Evolutionary conservation across 2,329 filamentous ascomycete genomes (phyloP).

Genomic region (Alternaria triticina): DNA sequence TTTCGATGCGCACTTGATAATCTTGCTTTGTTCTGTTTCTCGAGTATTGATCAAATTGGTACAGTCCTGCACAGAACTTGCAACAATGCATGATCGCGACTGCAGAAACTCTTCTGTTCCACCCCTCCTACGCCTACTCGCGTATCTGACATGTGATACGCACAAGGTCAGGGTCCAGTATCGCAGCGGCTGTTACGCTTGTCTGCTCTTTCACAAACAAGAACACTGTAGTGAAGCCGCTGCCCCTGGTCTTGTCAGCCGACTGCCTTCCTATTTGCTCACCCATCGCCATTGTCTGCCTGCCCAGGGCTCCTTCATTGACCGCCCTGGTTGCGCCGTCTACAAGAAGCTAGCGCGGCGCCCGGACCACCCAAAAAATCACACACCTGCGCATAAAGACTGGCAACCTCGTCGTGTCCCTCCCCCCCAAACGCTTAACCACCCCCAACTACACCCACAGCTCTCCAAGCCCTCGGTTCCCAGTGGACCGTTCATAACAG

Average conservation of each 20-base stretch:
- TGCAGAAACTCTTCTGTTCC: background rate
- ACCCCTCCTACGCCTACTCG: background rate
- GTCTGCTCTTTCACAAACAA: background rate
- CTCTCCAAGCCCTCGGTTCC: slow-evolving; percentile 37
- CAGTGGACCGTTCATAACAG: slow-evolving; percentile 44
- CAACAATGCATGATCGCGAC: background rate
- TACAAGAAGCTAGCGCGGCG: slow-evolving; percentile 19
- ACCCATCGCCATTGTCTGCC: slow-evolving; percentile 7
- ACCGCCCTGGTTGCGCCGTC: slow-evolving; percentile 26
- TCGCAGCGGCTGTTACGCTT: slow-evolving; percentile 4
- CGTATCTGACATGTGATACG: slow-evolving; percentile 13
- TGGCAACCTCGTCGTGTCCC: slow-evolving; percentile 21
- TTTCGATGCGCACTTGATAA: background rate
- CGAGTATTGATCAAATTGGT: background rate
- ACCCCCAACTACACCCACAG: slow-evolving; percentile 32
- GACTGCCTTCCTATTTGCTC: background rate
- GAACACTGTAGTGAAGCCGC: background rate
- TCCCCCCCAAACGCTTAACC: slow-evolving; percentile 29
- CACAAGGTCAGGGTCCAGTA: slow-evolving; percentile 1
- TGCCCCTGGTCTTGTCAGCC: background rate
- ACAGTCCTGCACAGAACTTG: background rate
- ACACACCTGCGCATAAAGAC: slow-evolving; percentile 35
- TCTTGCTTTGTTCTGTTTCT: background rate
- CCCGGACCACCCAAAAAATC: slow-evolving; percentile 27
- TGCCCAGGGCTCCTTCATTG: slow-evolving; percentile 26